These are phyloP conservation scores for Jasminum sambac DNA, from an alignment of 257 asterid genomes.

Conservation along the genomic window DNA sequence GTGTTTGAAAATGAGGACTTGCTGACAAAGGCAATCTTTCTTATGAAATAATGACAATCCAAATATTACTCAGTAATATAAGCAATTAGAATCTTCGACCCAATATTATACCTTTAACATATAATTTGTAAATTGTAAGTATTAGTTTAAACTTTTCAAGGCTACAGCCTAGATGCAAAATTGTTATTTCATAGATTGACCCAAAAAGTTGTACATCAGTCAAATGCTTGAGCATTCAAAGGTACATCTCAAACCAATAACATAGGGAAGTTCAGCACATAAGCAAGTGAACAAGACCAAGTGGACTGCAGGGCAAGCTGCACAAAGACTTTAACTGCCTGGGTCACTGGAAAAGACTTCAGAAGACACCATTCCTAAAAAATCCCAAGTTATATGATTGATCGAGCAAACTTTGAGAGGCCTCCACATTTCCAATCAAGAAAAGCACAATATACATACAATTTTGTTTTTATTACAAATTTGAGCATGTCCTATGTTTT, in stretches of 20 bases:
- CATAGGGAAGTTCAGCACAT: conserved; percentile 1
- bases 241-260: conserved; percentile 11
- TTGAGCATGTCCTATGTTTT: too few species aligned
- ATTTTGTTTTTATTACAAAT: neutral
- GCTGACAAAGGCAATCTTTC: conserved; percentile 11
- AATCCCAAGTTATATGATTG: conserved; percentile 14
- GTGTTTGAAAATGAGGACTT: neutral
- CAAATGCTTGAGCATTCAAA: conserved; percentile 12
- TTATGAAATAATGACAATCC: neutral
- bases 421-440: conserved; percentile 10
- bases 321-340: conserved; percentile 1
- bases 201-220: neutral
- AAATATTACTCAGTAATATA: conserved; percentile 11
- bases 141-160: conserved; percentile 12
- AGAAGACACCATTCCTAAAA: conserved; percentile 18
- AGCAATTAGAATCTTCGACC: conserved; percentile 11
- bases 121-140: conserved; percentile 21
- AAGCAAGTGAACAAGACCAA: neutral
- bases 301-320: neutral
- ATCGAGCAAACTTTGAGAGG: neutral
- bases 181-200: conserved; percentile 15
- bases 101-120: conserved; percentile 9
- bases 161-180: conserved; percentile 3
- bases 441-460: neutral
- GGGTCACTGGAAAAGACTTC: conserved; percentile 14